These are phyloP conservation scores for Metarhizium rileyi DNA, from an alignment of 2,329 filamentous ascomycete genomes.

Conservation along the genomic window DNA sequence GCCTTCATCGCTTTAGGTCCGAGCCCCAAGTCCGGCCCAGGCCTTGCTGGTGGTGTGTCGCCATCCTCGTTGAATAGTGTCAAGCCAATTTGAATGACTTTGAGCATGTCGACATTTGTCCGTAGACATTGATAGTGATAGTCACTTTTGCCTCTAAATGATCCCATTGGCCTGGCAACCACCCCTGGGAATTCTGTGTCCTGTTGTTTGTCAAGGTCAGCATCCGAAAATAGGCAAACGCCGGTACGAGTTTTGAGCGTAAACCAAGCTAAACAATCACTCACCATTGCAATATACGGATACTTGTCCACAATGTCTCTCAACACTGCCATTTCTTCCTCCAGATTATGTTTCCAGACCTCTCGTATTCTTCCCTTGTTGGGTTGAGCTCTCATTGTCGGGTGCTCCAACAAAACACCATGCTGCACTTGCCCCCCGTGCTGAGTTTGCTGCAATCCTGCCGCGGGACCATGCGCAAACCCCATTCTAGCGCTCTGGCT, in stretches of 20 bases:
- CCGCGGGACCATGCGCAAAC: constrained; percentile 62
- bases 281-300: constrained; percentile 94
- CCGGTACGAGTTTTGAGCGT: not conserved
- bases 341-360: constrained; percentile 87
- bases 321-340: constrained; percentile 80
- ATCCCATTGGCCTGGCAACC: constrained; percentile 87
- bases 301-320: constrained; percentile 81
- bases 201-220: constrained; percentile 35
- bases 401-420: constrained; percentile 31
- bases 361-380: constrained; percentile 85
- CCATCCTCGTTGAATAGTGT: constrained; percentile 88
- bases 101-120: constrained; percentile 93
- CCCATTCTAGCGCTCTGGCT: constrained; percentile 83
- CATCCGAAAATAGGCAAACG: not conserved
- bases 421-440: constrained; percentile 35
- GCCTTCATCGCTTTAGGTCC: constrained; percentile 28
- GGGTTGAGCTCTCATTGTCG: constrained; percentile 35
- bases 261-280: constrained; percentile 17
- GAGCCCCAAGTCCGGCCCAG: constrained; percentile 35
- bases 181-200: constrained; percentile 99
- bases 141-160: constrained; percentile 88
- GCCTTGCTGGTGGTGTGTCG: constrained; percentile 68
- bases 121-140: constrained; percentile 98
- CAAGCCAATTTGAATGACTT: constrained; percentile 94
- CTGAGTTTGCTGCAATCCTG: constrained; percentile 47